Base-by-base conservation (phyloP, 2,329 filamentous ascomycete species). In the Phyllosticta paracitricarpa region DNA sequence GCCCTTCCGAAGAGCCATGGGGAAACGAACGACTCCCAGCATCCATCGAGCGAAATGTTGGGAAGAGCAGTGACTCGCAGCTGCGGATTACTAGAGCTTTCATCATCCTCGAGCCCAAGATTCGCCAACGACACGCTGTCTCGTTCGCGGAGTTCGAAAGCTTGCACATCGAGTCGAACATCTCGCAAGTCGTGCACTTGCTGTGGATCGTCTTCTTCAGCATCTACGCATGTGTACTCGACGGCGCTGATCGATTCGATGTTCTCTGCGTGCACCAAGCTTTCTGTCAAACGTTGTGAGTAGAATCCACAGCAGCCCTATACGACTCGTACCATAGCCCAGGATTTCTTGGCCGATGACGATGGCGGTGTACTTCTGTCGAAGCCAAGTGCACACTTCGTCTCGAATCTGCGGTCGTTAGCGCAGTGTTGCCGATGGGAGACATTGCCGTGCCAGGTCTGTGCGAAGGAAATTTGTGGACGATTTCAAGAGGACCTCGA, bases 21-120 rank as follows among this genome's bases (percentile, higher is more conserved):
- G 28, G 56, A 9, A 54, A 26, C 71, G 17, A 71, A 75, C 64
- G 77, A 76, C 62, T 78, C 73, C 77, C 77, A 80, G 8, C 76
- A 66, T 12, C 75, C 74, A 57, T 75, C 71, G 17, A 79, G 65
- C 4, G 69, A 66, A n/a, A 68, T 68, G 62, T 68, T 75, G 1
- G 78, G 78, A 51, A 80, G 65, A 1, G 62, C 35, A 1, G 74
- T 58, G 8, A 75, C 63, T 7, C 69, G 72, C 7, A 73, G 68
- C 59, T 73, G 71, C 8, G 69, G 62, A 2, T 61, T 5, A n/a
- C 17, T 19, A 14, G 26, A n/a, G 4, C n/a, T 59, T 2, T 68
- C 66, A 28, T 70, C 68, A 4, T 73, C 66, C 26, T 70, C 67
- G 2, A 71, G 72, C 5, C 67, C 59, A 28, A 19, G 51, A 40